Evolutionary conservation across 441 rosid genomes (phyloP), one percentile per base, ranked within the genome.

Genomic region (Aleurites moluccanus): DNA sequence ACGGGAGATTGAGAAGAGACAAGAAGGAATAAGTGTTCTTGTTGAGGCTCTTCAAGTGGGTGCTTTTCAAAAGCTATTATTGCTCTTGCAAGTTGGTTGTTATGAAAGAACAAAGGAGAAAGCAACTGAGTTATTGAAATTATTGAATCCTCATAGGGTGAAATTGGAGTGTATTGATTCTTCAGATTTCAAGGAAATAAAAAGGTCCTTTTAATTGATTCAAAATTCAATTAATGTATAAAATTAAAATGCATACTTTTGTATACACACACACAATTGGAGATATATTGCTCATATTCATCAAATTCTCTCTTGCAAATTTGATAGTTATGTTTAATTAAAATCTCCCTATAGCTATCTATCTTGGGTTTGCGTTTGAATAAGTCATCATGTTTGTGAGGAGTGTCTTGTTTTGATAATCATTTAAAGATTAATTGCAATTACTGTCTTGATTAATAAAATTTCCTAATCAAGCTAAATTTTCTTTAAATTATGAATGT

Each of bases 61-160:
- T 15, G 98, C 95, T 9, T 94, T 94, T 73, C 96, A 94, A 78
- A 94, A 94, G 83, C 87, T 92, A 18, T 49, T 94, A 78, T 69
- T 92, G 71, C 82, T 92, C 3, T 74, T 94, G 77, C 97, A 92
- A 73, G 81, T 92, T 25, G 98, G 97, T 0, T 94, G 98, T 55
- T 87, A 80, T 10, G 95, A 85, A 25, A 82, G 53, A 64, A 90
- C 94, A 0, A 92, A 87, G 83, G 96, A 92, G 86, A 89, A 80
- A 76, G 89, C 83, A 0, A 86, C 88, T 7, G 95, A 90, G 79
- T 74, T 89, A 59, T 70, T 94, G 79, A 88, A 88, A 81, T n/a
- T 84, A 79, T 40, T 92, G 80, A 90, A 94, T 85, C 81, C 76
- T 66, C 75, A 88, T 16, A 81, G 92, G 72, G 87, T 59, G 53